Base-by-base conservation (phyloP, 2,329 filamentous ascomycete species). In the Colletotrichum eremochloae region DNA sequence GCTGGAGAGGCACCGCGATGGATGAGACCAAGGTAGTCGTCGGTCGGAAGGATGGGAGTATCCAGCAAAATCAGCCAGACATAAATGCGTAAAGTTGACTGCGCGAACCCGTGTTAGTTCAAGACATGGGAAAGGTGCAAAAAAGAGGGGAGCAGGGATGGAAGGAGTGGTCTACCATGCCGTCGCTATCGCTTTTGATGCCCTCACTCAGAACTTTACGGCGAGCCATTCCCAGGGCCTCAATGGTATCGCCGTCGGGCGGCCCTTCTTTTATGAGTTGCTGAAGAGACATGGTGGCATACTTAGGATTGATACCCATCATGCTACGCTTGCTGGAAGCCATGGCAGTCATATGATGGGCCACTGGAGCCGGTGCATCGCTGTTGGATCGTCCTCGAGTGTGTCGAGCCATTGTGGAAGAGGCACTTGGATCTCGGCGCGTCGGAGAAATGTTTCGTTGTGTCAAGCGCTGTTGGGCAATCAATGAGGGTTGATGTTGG, bases 11-110 rank as follows among this genome's bases (percentile, higher is more conserved):
- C 93, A 74, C 96, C 96, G 75, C 96, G 94, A 79, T 97, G 95
- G 75, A 99, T 93, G 56, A 98, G 92, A 69, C 90, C 89, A 75
- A 98, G 93, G 81, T 99, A 99, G 73, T 92, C 88, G 77, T 97
- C 94, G 71, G 96, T 97, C 56, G 92, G 89, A 74, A 98, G 86
- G 55, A 97, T 91, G 8, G 94, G 92, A 42, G 95, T 92, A 79
- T 97, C 94, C 77, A 99, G 92, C 15, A 99, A 90, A 76, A 97
- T 94, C 52, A 98, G 89, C 96, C 96, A 99, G 75, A 97, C 90
- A 81, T 99, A 98, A 80, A 98, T 97, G 78, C 96, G 92, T 74
- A 96, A 86, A 57, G 95, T 92, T 29, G 96, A 99, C 96, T 97
- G 36, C 42, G 46, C 33, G 15, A 46, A 6, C 20, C 7, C 36